Percentiles rank a stretch among this genome's conserved stretches.
These are phyloP conservation scores for Wallacemonas collosoma DNA, from an alignment of 208 protist species.

Conservation along the genomic window DNA sequence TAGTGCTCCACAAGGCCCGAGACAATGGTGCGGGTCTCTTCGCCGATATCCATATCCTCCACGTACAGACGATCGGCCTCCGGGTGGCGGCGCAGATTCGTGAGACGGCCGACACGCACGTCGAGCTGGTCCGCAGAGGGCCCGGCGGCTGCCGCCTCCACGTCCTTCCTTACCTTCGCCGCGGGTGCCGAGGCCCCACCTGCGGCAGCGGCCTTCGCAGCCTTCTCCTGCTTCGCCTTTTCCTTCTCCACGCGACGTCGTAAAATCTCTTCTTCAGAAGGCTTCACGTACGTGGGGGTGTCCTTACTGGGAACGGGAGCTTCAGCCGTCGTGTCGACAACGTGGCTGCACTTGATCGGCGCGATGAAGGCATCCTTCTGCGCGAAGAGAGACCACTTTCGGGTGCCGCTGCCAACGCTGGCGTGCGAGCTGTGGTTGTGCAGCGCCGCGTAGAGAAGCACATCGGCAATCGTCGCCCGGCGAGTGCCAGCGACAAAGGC, in stretches of 20 bases:
- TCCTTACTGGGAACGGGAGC: conserved; percentile 19
- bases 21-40: conserved; percentile 89
- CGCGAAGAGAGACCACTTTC: conserved; percentile 38
- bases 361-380: conserved; percentile 46
- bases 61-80: conserved; percentile 89
- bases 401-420: conserved; percentile 29
- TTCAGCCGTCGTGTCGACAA: conserved; percentile 7
- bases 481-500: conserved; percentile 50
- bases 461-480: conserved; percentile 65
- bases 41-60: conserved; percentile 93
- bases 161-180: conserved; percentile 10
- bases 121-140: conserved; percentile 31
- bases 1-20: conserved; percentile 90
- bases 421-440: conserved; percentile 38
- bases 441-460: conserved; percentile 70
- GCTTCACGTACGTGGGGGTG: conserved; percentile 57
- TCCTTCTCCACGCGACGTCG: conserved; percentile 81
- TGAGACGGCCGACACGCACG: conserved; percentile 86
- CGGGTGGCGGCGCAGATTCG: conserved; percentile 77
- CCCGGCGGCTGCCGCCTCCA: conserved; percentile 18
- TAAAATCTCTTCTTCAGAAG: conserved; percentile 78
- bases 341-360: conserved; percentile 31
- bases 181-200: conserved; percentile 10
- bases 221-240: conserved; percentile 68
- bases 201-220: conserved; percentile 40